Percentiles rank a stretch among this genome's conserved stretches.
Conservation (phyloP, 768 basidiomycete species). For the Suillus weaverae region DNA sequence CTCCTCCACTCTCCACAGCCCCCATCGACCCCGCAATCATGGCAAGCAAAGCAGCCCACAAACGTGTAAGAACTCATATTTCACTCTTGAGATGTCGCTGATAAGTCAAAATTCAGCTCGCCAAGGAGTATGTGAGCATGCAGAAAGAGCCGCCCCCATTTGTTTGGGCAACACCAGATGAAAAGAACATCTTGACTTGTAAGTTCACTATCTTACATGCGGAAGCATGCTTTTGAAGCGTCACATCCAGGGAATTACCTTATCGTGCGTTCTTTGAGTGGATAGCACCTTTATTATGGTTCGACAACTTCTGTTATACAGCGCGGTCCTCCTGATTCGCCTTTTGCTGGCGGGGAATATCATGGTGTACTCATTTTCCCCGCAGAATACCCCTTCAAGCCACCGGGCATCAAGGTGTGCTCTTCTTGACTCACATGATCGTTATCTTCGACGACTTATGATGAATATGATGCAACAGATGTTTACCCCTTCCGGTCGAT, state of each 20-base stretch:
- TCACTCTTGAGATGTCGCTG: slow-evolving; percentile 18
- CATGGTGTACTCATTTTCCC: slow-evolving; percentile 92
- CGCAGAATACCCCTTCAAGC: slow-evolving; percentile 94
- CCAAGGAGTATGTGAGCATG: slow-evolving; percentile 90
- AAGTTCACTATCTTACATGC: slow-evolving; percentile 34
- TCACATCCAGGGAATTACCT: slow-evolving; percentile 84
- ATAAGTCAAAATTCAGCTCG: slow-evolving; percentile 47
- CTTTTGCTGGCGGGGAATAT: slow-evolving; percentile 90
- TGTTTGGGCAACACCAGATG: slow-evolving; percentile 93
- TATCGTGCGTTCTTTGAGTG: slow-evolving; percentile 57
- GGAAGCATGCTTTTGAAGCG: slow-evolving; percentile 13
- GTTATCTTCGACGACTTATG: slow-evolving; percentile 8
- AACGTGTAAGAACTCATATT: slow-evolving; percentile 55
- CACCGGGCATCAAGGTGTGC: slow-evolving; percentile 90
- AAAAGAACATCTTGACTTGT: slow-evolving; percentile 98
- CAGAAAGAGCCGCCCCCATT: slow-evolving; percentile 94
- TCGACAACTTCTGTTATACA: slow-evolving; percentile 31
- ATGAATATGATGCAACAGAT: slow-evolving; percentile 51
- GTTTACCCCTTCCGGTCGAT: slow-evolving; percentile 88
- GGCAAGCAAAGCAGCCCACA: slow-evolving; percentile 86
- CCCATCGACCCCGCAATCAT: slow-evolving; percentile 37
- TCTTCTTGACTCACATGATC: not conserved
- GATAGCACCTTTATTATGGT: not conserved
- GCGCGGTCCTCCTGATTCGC: slow-evolving; percentile 93
- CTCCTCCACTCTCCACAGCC: slow-evolving; percentile 5